Conservation (phyloP, 2,329 filamentous ascomycete species). For the Tolypocladium sp. region DNA sequence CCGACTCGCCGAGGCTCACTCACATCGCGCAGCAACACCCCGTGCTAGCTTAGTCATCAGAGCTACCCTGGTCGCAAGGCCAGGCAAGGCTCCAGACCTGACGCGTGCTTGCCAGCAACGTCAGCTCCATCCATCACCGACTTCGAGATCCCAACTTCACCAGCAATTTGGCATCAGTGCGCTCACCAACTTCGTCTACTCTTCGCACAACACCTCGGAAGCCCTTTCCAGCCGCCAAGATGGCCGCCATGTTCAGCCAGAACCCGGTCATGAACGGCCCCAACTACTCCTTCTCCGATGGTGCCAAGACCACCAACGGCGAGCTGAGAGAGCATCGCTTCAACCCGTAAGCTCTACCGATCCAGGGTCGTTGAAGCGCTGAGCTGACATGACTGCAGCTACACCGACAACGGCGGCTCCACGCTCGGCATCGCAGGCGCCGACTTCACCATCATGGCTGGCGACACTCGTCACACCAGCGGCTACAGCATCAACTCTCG, state of each 20-base stretch:
- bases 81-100: slow-evolving; percentile 43
- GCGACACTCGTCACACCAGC: slow-evolving; percentile 90
- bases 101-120: slow-evolving; percentile 27
- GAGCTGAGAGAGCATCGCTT: slow-evolving; percentile 70
- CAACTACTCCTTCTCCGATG: slow-evolving; percentile 59
- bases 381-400: slow-evolving; percentile 41
- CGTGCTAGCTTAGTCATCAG: slow-evolving; percentile 28
- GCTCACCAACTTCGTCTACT: background rate
- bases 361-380: too few relatives aligned
- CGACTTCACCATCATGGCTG: slow-evolving; percentile 93
- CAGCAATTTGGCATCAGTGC: slow-evolving; percentile 1
- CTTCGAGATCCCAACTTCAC: slow-evolving; percentile 7
- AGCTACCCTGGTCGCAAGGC: slow-evolving; percentile 20
- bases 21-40: too few relatives aligned
- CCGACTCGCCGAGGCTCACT: background rate
- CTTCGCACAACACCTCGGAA: background rate
- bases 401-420: slow-evolving; percentile 96
- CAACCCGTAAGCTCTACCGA: slow-evolving; percentile 62
- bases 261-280: slow-evolving; percentile 60
- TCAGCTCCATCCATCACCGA: slow-evolving; percentile 10
- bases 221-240: slow-evolving; percentile 23
- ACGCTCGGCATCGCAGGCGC: slow-evolving; percentile 90
- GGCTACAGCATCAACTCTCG: slow-evolving; percentile 99
- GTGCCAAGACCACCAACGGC: slow-evolving; percentile 42
- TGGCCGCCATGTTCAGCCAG: slow-evolving; percentile 62